These are phyloP conservation scores for Multifurca ochricompacta DNA, from an alignment of 768 basidiomycete genomes.

Conservation along the genomic window DNA sequence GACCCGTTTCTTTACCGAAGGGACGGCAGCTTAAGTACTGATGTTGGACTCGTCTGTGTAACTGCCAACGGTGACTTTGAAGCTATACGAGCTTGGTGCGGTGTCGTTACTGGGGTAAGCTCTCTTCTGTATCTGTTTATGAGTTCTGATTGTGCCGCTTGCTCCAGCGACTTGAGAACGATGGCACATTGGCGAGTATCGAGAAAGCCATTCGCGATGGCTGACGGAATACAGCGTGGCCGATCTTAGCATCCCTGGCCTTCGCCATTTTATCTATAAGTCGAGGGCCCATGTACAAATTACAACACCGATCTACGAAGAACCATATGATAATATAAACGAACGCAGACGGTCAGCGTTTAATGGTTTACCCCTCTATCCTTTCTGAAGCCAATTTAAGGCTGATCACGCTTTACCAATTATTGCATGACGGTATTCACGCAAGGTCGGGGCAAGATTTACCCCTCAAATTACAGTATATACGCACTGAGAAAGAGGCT, in stretches of 20 bases:
- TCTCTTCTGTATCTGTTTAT: background rate
- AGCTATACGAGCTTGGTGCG: conserved; percentile 69
- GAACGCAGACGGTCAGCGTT: conserved; percentile 50
- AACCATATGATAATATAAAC: conserved; percentile 61
- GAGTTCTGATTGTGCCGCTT: background rate
- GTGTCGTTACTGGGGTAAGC: conserved; percentile 52
- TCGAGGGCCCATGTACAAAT: conserved; percentile 84
- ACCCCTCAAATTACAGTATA: conserved; percentile 78
- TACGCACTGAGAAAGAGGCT: conserved; percentile 78
- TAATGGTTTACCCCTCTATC: conserved; percentile 8
- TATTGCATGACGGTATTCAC: conserved; percentile 81
- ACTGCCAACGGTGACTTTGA: conserved; percentile 82
- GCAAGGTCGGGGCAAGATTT: conserved; percentile 78
- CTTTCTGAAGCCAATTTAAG: conserved; percentile 33
- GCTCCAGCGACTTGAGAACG: conserved; percentile 54
- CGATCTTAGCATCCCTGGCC: conserved; percentile 78
- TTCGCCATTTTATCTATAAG: conserved; percentile 95
- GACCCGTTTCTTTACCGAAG: background rate
- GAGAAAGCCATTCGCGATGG: conserved; percentile 39
- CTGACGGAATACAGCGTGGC: conserved; percentile 60
- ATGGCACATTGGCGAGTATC: conserved; percentile 49
- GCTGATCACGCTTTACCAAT: conserved; percentile 81
- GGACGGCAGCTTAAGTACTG: conserved; percentile 8
- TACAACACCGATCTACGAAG: conserved; percentile 79
- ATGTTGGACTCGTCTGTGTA: conserved; percentile 63